These are phyloP conservation scores for Schizophyllum commune DNA, from an alignment of 1,284 basidiomycete genomes.

Conservation along the genomic window DNA sequence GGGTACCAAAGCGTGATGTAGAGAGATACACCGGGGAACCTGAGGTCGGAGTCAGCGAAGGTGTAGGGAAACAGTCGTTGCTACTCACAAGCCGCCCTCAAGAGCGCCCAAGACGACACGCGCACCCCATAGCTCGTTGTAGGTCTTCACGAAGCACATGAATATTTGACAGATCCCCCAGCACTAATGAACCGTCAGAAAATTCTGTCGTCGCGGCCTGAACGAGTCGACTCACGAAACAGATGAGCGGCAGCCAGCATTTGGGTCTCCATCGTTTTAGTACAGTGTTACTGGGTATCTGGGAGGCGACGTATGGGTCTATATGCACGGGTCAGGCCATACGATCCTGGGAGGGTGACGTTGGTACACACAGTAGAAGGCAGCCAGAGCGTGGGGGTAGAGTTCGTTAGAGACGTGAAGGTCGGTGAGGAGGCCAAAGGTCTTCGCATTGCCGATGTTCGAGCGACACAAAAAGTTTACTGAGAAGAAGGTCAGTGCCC, in stretches of 20 bases:
- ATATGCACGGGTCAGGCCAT: background rate
- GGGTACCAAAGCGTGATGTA: background rate
- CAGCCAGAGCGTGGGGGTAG: background rate
- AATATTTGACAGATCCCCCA: background rate
- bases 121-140: background rate
- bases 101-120: background rate
- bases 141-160: background rate
- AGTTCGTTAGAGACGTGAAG: background rate
- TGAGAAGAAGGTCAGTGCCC: background rate
- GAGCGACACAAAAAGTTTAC: background rate
- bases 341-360: background rate
- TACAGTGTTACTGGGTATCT: background rate
- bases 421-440: background rate
- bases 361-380: background rate
- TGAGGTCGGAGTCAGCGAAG: background rate
- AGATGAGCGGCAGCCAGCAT: background rate
- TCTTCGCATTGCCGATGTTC: background rate
- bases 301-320: background rate
- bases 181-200: background rate
- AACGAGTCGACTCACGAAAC: background rate
- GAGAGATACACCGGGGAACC: background rate
- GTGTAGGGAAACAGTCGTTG: background rate
- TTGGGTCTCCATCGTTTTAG: background rate
- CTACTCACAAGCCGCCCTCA: background rate
- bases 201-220: background rate